phyloP scores from a whole-genome alignment of 192 early-diverging fungal genomes.

The Nowakowskiella sp. region DNA sequence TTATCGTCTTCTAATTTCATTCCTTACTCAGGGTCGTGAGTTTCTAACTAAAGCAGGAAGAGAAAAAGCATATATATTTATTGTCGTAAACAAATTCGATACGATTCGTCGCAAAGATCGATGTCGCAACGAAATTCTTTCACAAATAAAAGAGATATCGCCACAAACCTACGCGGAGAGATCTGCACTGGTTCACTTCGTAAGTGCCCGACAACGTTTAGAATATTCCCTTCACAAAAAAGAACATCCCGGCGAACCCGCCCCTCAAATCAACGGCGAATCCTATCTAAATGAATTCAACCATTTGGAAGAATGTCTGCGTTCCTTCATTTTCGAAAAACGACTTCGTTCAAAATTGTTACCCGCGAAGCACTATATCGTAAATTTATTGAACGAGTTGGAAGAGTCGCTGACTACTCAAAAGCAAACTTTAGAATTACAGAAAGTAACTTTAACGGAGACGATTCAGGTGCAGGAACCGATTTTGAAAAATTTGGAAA shows the following conservation, averaged over 20 bases:
- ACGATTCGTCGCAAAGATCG: slow-evolving; percentile 89
- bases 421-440: slow-evolving; percentile 63
- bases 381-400: slow-evolving; percentile 80
- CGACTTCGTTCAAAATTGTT: slow-evolving; percentile 88
- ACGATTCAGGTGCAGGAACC: slow-evolving; percentile 67
- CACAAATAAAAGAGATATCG: slow-evolving; percentile 92
- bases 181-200: slow-evolving; percentile 94
- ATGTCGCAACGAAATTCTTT: slow-evolving; percentile 85
- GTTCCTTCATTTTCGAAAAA: slow-evolving; percentile 91
- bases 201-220: slow-evolving; percentile 53
- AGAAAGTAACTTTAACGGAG: slow-evolving; percentile 45
- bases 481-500: slow-evolving; percentile 66
- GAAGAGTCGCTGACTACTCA: slow-evolving; percentile 59
- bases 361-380: slow-evolving; percentile 85
- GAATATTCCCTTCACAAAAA: no score
- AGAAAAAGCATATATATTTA: slow-evolving; percentile 98
- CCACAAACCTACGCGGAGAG: slow-evolving; percentile 84
- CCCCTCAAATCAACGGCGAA: neutral
- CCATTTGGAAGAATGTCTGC: slow-evolving; percentile 75
- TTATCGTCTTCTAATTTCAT: no score
- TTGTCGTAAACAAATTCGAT: slow-evolving; percentile 97
- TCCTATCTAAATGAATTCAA: slow-evolving; percentile 55
- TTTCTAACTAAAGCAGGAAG: slow-evolving; percentile 94
- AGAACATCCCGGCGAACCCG: slow-evolving; percentile 14
- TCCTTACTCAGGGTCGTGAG: slow-evolving; percentile 85